A percentile compares a stretch with the other conserved stretches of the same genome.
Evolutionary conservation across 2,329 filamentous ascomycete genomes (phyloP).

Genomic region (Cordyceps fumosorosea): DNA sequence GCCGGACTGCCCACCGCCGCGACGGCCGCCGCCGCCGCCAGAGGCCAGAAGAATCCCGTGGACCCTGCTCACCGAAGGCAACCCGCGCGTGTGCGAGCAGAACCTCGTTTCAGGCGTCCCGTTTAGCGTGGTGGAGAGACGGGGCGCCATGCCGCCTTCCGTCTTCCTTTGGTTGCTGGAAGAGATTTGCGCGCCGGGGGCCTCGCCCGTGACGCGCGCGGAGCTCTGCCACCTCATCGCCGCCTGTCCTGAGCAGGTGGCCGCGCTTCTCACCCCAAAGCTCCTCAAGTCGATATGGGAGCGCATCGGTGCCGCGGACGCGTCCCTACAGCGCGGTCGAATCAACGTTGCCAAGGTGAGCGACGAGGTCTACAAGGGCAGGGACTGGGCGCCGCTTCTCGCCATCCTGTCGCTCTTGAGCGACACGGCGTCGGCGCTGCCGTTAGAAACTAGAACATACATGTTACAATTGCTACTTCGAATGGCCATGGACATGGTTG

Average conservation of each 20-base stretch:
- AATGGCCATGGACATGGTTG: constrained; percentile 47
- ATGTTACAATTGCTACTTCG: constrained; percentile 44
- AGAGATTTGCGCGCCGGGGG: constrained; percentile 48
- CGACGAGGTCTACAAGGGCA: constrained; percentile 26
- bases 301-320: constrained; percentile 48
- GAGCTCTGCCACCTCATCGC: constrained; percentile 54
- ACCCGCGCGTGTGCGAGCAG: constrained; percentile 41
- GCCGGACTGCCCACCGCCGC: neutral
- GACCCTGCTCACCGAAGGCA: constrained; percentile 42
- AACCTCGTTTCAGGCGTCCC: constrained; percentile 58
- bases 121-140: constrained; percentile 37
- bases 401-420: constrained; percentile 38
- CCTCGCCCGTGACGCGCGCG: constrained; percentile 45
- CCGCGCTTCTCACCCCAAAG: constrained; percentile 38
- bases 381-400: constrained; percentile 40
- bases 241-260: constrained; percentile 36
- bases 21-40: constrained; percentile 21
- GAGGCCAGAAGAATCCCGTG: constrained; percentile 33
- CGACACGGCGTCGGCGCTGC: constrained; percentile 30
- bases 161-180: constrained; percentile 60
- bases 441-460: constrained; percentile 28
- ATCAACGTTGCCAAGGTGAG: constrained; percentile 18
- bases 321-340: constrained; percentile 29
- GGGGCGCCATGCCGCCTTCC: constrained; percentile 49
- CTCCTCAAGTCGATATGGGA: constrained; percentile 48